Evolutionary conservation across 169 alveolate genomes (phyloP), one percentile per base, ranked within the genome.

Genomic region (Eimeria acervulina): DNA sequence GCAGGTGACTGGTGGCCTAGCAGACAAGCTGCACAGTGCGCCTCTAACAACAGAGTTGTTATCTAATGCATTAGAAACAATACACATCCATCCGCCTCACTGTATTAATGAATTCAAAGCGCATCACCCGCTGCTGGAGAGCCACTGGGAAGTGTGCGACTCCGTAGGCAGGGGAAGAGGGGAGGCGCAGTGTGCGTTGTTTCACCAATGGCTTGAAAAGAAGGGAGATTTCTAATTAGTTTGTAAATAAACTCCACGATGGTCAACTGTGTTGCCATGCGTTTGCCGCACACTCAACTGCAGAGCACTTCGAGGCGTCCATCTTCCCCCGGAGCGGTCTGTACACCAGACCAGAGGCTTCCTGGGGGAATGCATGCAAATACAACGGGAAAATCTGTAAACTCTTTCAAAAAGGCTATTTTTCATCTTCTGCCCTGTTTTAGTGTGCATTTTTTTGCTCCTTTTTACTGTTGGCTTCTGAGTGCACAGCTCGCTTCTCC

Each of bases 321-420:
- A 63, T 63, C 40, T n/a, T 38, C 84, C 84, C 84, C 74, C 36
- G 0, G 31, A 72, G 51, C 84, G 84, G 84, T 72, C 84, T 33
- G 84, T 33, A 52, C 84, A 72, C 55, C 51, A 23, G 84, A 72
- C 84, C 84, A n/a, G n/a, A 78, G 89, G 89, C 89, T 78, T 36
- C 89, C 66, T 42, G 89, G 21, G 55, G 63, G 40, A 42, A 28
- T 42, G 68, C 89, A 78, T 78, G 89, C 68, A n/a, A 44, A 40
- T 40, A 21, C 15, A 12, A 36, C 15, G 68, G 13, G 0, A 15
- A 26, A 36, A n/a, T 63, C 0, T 1, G 74, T n/a, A 2, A 7
- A 26, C 6, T 63, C 38, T 21, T n/a, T 6, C 26, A 63, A 0
- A 3, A n/a, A 15, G 3, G 38, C 38, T 61, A 13, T 63, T 63